Base-by-base conservation (phyloP, 1,139 yeast species). In the Pichia sp. region DNA sequence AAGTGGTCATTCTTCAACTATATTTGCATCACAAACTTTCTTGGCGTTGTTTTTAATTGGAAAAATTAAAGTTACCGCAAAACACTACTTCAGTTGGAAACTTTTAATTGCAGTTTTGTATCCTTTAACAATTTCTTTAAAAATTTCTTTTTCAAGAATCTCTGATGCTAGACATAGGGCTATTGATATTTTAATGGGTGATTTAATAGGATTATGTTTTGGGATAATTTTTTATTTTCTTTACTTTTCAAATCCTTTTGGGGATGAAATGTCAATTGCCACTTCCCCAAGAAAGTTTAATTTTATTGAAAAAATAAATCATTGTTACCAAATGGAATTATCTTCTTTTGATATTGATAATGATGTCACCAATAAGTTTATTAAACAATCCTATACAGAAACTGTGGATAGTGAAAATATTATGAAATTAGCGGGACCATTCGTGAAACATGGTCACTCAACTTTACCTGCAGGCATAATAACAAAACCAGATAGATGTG, bases 151-250 rank as follows among this genome's bases (percentile, higher is more conserved):
- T 33, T 72, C 81, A 2, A 63, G 81, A 52, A 67, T 74, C 11
- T 74, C 80, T 38, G 82, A 77, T 56, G 75, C 77, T 57, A 64
- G 81, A 34, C 81, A 77, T 61, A 74, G 71, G 53, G 51, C 75
- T 9, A 42, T 68, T 30, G 83, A 78, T 58, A 72, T 76, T 7
- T 53, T 74, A 6, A 67, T 64, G 2, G 83, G 82, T 0, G 64
- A 71, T 1, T 6, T 68, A 0, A 68, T 77, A 45, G 83, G 82
- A 0, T 50, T 68, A 0, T 38, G 52, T 6, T 60, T 68, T 28
- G 76, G 74, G 0, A 50, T 64, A 10, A 58, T 72, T 56, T 70
- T 72, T 45, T 77, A 75, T 53, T 60, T 65, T 14, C 69, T 73
- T 34, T 76, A 75, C 57, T 76, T 77, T 59, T 77, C 80, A 2